Percentiles rank a stretch among this genome's conserved stretches.
These are phyloP conservation scores for Lactifluus piperatus DNA, from an alignment of 768 basidiomycete genomes.

Conservation along the genomic window DNA sequence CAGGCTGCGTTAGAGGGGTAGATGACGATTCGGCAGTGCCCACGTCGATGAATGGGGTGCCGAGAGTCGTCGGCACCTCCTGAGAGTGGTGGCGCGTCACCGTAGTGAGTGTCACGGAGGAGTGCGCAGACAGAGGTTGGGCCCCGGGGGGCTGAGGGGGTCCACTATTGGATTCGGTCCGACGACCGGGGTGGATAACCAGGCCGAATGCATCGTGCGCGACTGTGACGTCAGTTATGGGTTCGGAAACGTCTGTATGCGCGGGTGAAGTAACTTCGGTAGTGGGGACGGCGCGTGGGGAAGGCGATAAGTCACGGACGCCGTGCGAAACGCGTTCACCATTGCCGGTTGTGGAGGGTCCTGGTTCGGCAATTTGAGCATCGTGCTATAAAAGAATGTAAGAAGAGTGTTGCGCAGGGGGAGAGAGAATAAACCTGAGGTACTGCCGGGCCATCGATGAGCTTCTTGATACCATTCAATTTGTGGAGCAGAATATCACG, in stretches of 20 bases:
- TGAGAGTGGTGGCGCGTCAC: neutral
- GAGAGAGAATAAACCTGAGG: neutral
- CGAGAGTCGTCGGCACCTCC: neutral
- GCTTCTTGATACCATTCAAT: slow-evolving; percentile 8
- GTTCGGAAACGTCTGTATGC: slow-evolving; percentile 1
- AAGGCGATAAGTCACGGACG: neutral
- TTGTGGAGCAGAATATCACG: slow-evolving; percentile 10
- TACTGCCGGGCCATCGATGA: slow-evolving; percentile 1
- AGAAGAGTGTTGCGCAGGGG: neutral
- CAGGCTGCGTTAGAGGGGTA: neutral
- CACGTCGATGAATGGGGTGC: slow-evolving; percentile 1
- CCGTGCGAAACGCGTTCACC: neutral
- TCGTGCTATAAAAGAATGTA: neutral
- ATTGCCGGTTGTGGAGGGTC: neutral
- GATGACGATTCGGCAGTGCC: neutral
- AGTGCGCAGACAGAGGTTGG: neutral
- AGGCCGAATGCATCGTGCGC: slow-evolving; percentile 6
- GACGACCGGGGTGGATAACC: neutral
- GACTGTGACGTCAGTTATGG: slow-evolving; percentile 7
- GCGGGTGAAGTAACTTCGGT: neutral
- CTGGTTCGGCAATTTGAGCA: neutral
- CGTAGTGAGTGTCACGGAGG: neutral
- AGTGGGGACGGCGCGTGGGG: neutral
- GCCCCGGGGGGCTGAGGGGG: neutral
- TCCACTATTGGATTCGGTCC: neutral